Evolutionary conservation across 176 grass and related monocot genomes (phyloP).

Genomic region (Saccharum spontaneum): DNA sequence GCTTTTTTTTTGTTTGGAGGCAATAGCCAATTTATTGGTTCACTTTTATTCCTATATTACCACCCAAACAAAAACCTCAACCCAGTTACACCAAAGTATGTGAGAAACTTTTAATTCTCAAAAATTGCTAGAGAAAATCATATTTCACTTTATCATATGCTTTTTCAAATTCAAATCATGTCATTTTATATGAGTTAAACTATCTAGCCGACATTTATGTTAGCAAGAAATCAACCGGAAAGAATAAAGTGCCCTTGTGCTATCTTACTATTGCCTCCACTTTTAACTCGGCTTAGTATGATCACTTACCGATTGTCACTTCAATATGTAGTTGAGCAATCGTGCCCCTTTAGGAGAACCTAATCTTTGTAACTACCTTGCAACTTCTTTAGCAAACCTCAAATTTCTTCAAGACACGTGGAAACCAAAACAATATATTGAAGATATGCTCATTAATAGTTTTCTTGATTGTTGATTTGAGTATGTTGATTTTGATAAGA

Average conservation of each 20-base stretch:
- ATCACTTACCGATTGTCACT: background rate
- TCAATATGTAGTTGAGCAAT: background rate
- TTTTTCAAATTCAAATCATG: background rate
- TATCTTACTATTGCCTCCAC: background rate
- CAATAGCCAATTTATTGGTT: background rate
- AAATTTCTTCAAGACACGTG: too few relatives aligned
- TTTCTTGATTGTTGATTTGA: too few relatives aligned
- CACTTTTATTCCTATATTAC: background rate
- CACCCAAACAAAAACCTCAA: too few relatives aligned
- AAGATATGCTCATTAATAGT: too few relatives aligned
- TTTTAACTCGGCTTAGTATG: background rate
- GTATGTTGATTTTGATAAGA: too few relatives aligned
- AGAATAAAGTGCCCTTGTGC: too few relatives aligned
- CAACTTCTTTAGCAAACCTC: too few relatives aligned
- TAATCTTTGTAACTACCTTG: too few relatives aligned
- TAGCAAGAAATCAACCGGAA: too few relatives aligned
- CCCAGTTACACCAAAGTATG: background rate
- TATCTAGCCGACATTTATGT: too few relatives aligned
- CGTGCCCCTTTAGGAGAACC: too few relatives aligned
- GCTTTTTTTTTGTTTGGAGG: background rate
- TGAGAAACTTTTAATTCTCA: background rate
- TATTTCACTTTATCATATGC: background rate
- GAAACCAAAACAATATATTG: too few relatives aligned
- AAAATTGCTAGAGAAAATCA: background rate
- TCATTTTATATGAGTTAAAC: background rate